Base-by-base conservation (phyloP, 2,329 filamentous ascomycete species). In the Ambrosiella beaveri region DNA sequence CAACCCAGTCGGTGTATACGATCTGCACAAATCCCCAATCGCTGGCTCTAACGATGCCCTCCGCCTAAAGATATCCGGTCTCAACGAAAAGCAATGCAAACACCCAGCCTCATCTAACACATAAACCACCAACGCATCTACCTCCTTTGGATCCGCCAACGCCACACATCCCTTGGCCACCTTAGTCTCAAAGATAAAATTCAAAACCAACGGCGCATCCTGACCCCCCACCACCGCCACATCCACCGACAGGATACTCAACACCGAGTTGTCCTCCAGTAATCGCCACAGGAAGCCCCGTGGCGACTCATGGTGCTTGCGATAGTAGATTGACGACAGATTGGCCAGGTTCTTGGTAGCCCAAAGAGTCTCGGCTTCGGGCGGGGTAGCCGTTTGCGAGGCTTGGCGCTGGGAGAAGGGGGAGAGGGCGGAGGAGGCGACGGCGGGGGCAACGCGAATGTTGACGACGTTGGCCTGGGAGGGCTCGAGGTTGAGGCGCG, bases 271-370 rank as follows among this genome's bases (percentile, higher is more conserved):
- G 65, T 88, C 82, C 66, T 95, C 85, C 61, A 96, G 72, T 44
- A 97, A 78, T 64, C 91, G 81, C 93, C 93, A 98, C 53, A 95
- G 77, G 67, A 97, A 94, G 69, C 81, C 88, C 66, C 86, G 83
- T 44, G 93, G 93, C 62, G 85, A 83, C 62, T 79, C 75, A 66
- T 85, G 81, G 68, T 85, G 79, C 68, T 80, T 79, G 58, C 93
- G 82, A 70, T 95, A 89, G 73, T 88, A 95, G 58, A 97, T 78
- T 1, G 88, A 88, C 36, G 88, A 85, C 38, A 89, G 80, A 1
- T 76, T 83, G 35, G 91, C 88, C 57, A 96, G 73, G 66, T 86
- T 80, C 62, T 80, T 82, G 61, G 78, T 74, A 63, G 83, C 80
- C 66, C 94, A 95, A 8, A 78, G 74, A 58, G 80, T 80, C 68